A percentile compares a stretch with the other conserved stretches of the same genome.
These are phyloP conservation scores for Colletotrichum cuscutae DNA, from an alignment of 2,329 filamentous ascomycete species.

Conservation along the genomic window DNA sequence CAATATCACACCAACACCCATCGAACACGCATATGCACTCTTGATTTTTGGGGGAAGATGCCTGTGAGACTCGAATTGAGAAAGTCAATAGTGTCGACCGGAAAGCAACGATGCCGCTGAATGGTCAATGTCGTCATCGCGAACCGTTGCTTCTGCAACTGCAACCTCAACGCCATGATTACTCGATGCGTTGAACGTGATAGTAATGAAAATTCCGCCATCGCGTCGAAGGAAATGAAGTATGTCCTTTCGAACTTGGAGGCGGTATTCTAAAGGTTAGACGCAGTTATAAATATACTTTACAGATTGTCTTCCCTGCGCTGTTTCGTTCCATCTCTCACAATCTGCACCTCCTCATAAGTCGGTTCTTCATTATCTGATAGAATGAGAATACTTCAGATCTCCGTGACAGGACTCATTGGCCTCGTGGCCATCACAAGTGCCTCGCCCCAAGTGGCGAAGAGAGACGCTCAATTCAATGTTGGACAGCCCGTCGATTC, in stretches of 20 bases:
- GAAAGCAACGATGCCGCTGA: background rate
- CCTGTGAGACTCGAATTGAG: background rate
- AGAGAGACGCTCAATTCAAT: constrained; percentile 47
- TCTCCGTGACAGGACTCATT: background rate
- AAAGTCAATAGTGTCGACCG: background rate
- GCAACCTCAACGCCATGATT: background rate
- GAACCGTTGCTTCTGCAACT: background rate
- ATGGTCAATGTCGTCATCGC: constrained; percentile 30
- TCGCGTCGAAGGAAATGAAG: background rate
- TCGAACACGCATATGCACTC: background rate
- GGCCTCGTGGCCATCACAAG: background rate
- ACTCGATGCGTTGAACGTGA: background rate
- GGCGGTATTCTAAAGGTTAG: background rate
- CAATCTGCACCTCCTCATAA: background rate
- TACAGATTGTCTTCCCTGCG: background rate
- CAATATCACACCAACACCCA: background rate
- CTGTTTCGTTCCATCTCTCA: background rate
- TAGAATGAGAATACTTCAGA: constrained; percentile 15
- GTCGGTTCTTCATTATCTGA: background rate
- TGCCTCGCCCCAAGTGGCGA: constrained; percentile 5
- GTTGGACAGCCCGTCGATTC: constrained; percentile 67
- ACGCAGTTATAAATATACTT: background rate
- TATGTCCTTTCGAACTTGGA: background rate
- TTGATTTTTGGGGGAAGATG: background rate
- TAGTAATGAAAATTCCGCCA: background rate